Base-by-base conservation (phyloP, 768 basidiomycete species). In the Auricularia sp. region DNA sequence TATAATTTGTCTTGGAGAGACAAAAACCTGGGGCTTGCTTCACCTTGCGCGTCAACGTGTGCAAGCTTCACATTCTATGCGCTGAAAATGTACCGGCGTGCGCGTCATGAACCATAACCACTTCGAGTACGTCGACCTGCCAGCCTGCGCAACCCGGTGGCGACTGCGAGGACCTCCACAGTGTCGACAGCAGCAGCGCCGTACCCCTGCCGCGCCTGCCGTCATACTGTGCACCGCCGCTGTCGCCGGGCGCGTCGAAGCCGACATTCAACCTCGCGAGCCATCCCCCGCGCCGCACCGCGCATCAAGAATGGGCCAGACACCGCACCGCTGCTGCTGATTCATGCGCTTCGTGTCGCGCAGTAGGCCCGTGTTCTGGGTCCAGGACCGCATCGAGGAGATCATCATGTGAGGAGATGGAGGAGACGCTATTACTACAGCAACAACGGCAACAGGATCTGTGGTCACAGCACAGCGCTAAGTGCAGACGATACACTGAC, bases 301-400 rank as follows among this genome's bases (percentile, higher is more conserved):
- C 56, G 56, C 56, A 14, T 10, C 3, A 16, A 18, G 12, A 59
- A 18, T 10, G 56, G 56, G 16, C 34, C 56, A 18, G 23, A 59
- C 14, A 59, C 56, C 29, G 56, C 56, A 6, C 56, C 56, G 12
- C 16, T 34, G 29, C 23, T 59, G 29, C 4, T 59, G 21, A 59
- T 94, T 94, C 70, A 82, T 87, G 67, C 78, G 91, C 29, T 95
- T 96, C 65, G 82, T 94, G 3, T 81, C 84, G 5, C 86, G 81
- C 68, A 79, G 85, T 3, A 90, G 91, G 0, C 87, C 90, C 0
- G 75, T 93, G 5, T 96, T 95, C 70, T 96, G 93, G 93, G 67
- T 95, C n/a, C 91, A 91, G 74, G 93, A 97, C 71, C 76, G 93
- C 1, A 70, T 91, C 14, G 93, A 96, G 72, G 93, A 95, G 75